phyloP scores from a whole-genome alignment of 495 filamentous ascomycete genomes.

The Aspergillus hancockii region DNA sequence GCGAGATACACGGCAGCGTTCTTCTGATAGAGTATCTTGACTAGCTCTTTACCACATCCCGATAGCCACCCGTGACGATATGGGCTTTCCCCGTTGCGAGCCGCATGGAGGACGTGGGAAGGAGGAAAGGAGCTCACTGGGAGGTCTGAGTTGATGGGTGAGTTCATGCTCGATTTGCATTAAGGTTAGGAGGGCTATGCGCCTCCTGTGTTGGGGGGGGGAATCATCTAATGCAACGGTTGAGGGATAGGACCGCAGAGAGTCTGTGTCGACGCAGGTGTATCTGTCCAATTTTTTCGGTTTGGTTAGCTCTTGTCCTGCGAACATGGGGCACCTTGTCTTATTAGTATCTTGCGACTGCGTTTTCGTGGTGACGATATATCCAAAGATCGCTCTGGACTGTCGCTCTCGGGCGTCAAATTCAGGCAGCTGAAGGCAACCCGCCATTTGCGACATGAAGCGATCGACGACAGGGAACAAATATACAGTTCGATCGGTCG shows the following conservation, averaged over 20 bases:
- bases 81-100: no score
- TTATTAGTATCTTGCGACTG: background rate
- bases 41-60: no score
- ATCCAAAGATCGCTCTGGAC: slow-evolving; percentile 3
- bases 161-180: background rate
- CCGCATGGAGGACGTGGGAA: slow-evolving; percentile 16
- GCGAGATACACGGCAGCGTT: no score
- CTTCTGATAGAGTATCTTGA: no score
- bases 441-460: background rate
- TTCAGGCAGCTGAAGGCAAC: background rate
- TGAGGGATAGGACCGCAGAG: slow-evolving; percentile 14
- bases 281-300: background rate
- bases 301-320: background rate
- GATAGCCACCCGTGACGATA: no score
- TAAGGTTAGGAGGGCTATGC: background rate
- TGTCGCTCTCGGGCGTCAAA: background rate
- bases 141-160: background rate
- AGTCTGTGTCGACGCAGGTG: slow-evolving; percentile 12
- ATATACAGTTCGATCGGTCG: slow-evolving; percentile 6
- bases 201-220: slow-evolving; percentile 4
- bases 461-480: background rate
- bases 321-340: background rate
- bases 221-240: slow-evolving; percentile 12
- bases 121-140: slow-evolving; percentile 2
- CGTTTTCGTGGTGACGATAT: background rate